Percentiles rank a stretch among this genome's conserved stretches.
Evolutionary conservation across 140 eudicot species (phyloP).

Genomic region (Erigeron philadelphicus): DNA sequence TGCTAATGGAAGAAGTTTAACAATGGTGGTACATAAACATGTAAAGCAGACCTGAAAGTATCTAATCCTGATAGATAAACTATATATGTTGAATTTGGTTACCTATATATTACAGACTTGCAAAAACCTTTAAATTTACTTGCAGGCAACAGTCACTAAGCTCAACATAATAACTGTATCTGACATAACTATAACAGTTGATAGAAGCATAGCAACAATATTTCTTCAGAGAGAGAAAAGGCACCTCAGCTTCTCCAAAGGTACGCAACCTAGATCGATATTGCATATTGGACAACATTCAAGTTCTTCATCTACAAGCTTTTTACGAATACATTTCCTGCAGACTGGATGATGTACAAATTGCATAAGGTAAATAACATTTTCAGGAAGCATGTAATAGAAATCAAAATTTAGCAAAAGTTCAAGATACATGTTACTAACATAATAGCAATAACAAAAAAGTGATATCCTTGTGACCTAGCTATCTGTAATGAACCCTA

Average conservation of each 20-base stretch:
- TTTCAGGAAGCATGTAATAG: background rate
- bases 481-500: conserved; percentile 2
- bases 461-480: conserved; percentile 9
- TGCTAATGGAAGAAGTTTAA: background rate
- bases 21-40: background rate
- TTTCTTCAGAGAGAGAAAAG: conserved; percentile 12
- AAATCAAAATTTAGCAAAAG: background rate
- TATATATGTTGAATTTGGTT: background rate
- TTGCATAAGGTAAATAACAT: background rate
- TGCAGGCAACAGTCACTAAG: background rate
- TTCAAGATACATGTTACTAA: background rate
- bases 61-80: background rate
- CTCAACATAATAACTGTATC: background rate
- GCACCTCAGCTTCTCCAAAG: conserved; percentile 79
- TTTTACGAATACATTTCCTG: conserved; percentile 76
- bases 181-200: background rate
- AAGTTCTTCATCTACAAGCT: conserved; percentile 66
- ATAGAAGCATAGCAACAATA: background rate
- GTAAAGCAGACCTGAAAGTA: background rate
- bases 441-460: conserved; percentile 13
- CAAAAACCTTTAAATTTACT: background rate
- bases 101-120: background rate
- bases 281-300: conserved; percentile 88
- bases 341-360: conserved; percentile 49
- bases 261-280: conserved; percentile 61